These are phyloP conservation scores for Saposhnikovia divaricata DNA, from an alignment of 129 eudicot genomes.

Conservation along the genomic window DNA sequence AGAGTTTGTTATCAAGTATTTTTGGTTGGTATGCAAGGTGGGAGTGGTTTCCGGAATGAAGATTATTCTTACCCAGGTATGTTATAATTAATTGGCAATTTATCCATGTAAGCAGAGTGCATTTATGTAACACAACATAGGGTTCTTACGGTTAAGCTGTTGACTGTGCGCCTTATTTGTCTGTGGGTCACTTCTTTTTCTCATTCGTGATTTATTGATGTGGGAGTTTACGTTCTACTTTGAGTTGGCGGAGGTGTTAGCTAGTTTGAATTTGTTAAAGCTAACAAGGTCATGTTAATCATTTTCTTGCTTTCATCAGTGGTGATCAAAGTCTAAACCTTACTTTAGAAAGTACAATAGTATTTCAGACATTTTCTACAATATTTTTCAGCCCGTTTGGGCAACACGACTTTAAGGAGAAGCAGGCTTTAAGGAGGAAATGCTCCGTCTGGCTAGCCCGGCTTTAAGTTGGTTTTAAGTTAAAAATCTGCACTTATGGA, in stretches of 20 bases:
- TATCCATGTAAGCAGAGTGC: not conserved
- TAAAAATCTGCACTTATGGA: too few species aligned
- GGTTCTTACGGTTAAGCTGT: not conserved
- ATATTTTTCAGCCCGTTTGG: too few species aligned
- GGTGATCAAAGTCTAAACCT: not conserved
- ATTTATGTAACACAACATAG: not conserved
- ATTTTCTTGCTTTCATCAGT: not conserved
- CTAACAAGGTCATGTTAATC: not conserved
- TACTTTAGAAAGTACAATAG: not conserved
- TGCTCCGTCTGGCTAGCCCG: too few species aligned
- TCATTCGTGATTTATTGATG: not conserved
- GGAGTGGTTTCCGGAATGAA: slow-evolving; percentile 12
- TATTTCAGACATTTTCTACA: not conserved
- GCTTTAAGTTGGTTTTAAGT: too few species aligned
- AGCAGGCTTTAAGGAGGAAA: too few species aligned
- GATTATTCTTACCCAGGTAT: slow-evolving; percentile 22
- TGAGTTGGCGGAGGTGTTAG: not conserved
- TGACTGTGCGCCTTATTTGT: not conserved
- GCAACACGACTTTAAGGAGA: too few species aligned
- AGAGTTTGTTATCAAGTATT: slow-evolving; percentile 1
- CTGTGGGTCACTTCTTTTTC: not conserved
- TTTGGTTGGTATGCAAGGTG: slow-evolving; percentile 1
- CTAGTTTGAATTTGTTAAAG: not conserved
- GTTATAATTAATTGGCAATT: not conserved
- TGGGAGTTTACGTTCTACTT: not conserved